phyloP scores from a whole-genome alignment of 495 filamentous ascomycete species.

The Staphylotrichum tortipilum region DNA sequence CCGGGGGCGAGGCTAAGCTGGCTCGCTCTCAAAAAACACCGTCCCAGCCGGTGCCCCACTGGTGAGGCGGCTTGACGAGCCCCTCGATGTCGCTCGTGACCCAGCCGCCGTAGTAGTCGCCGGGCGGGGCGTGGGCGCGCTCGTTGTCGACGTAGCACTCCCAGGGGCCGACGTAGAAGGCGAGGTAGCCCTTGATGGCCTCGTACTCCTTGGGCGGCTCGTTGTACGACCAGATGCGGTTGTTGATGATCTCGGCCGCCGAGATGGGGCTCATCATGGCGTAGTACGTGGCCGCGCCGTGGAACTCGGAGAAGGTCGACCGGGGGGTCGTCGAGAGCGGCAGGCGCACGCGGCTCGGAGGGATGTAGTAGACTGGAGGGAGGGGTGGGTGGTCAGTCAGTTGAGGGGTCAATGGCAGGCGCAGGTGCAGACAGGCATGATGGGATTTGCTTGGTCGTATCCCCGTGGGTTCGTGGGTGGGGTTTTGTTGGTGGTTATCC shows the following conservation, averaged over 20 bases:
- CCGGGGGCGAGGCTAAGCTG: no score
- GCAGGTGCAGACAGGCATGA: no score
- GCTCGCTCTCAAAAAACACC: background rate
- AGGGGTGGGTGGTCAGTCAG: background rate
- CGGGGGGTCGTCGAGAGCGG: constrained; percentile 36
- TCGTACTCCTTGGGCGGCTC: constrained; percentile 39
- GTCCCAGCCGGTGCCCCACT: constrained; percentile 25
- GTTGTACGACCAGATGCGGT: constrained; percentile 49
- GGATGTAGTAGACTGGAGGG: constrained; percentile 47
- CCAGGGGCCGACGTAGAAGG: constrained; percentile 49
- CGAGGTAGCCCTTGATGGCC: constrained; percentile 41
- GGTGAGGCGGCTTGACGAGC: constrained; percentile 38
- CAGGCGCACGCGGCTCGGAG: constrained; percentile 33
- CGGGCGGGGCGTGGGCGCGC: constrained; percentile 45
- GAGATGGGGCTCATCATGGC: constrained; percentile 28
- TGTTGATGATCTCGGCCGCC: constrained; percentile 30
- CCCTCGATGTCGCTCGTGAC: constrained; percentile 49
- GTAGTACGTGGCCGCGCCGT: constrained; percentile 47
- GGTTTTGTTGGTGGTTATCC: no score
- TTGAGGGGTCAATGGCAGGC: no score
- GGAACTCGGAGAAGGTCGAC: constrained; percentile 48
- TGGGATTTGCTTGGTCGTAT: no score
- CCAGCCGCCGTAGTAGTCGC: constrained; percentile 55
- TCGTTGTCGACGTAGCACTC: constrained; percentile 55
- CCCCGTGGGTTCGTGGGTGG: no score